A percentile compares a stretch with the other conserved stretches of the same genome.
Conservation (phyloP, 2,329 filamentous ascomycete species). For the Huntiella savannae region DNA sequence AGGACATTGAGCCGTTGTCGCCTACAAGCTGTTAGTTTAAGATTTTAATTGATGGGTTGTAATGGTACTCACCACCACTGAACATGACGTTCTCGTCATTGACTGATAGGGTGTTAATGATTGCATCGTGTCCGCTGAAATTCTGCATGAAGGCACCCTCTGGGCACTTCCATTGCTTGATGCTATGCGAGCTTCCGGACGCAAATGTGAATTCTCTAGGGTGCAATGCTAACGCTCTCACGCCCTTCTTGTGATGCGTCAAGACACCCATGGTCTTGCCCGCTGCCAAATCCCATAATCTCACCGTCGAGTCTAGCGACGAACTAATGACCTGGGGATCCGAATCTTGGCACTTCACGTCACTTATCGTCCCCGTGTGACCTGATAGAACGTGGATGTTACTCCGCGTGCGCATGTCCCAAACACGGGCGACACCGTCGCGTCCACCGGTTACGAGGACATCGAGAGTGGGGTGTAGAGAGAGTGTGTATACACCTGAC, state of each 20-base stretch:
- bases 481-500: constrained; percentile 83
- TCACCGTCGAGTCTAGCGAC: constrained; percentile 81
- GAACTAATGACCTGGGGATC: constrained; percentile 89
- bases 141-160: constrained; percentile 99
- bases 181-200: constrained; percentile 73
- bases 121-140: constrained; percentile 87
- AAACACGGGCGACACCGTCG: constrained; percentile 85
- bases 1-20: constrained; percentile 89
- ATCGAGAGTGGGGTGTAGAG: constrained; percentile 85
- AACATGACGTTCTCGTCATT: constrained; percentile 94
- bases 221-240: constrained; percentile 66
- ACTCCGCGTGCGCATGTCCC: constrained; percentile 94
- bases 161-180: constrained; percentile 99
- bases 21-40: constrained; percentile 19
- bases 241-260: constrained; percentile 97
- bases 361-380: constrained; percentile 77
- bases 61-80: constrained; percentile 42
- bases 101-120: constrained; percentile 83
- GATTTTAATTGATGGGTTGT: not conserved
- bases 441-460: constrained; percentile 87
- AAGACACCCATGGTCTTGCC: constrained; percentile 92
- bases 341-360: constrained; percentile 82
- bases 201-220: constrained; percentile 94
- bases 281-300: constrained; percentile 88
- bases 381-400: constrained; percentile 88